A percentile compares a stretch with the other conserved stretches of the same genome.
Conservation (phyloP, 306 rosid species). For the Glycine tomentella region DNA sequence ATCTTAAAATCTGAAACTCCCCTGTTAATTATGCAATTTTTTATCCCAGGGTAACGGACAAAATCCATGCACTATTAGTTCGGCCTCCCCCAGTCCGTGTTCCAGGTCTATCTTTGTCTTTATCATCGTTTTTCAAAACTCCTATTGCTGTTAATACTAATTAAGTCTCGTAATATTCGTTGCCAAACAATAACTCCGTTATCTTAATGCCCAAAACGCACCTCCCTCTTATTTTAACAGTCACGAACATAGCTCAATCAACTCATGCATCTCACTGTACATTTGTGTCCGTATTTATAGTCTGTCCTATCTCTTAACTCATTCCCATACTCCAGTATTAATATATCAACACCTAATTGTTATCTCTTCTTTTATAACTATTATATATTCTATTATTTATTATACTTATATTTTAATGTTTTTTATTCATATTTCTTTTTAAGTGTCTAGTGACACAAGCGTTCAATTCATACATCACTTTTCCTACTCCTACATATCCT, state of each 20-base stretch:
- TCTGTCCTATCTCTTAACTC: neutral
- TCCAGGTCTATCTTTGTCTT: constrained; percentile 7
- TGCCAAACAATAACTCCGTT: neutral
- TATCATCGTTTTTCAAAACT: neutral
- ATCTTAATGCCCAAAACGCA: neutral
- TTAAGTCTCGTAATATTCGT: neutral
- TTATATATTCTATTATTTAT: no score
- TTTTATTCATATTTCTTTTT: no score
- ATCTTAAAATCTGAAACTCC: no score
- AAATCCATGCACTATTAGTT: neutral
- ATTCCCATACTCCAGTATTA: neutral
- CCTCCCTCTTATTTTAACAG: neutral
- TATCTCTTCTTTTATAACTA: no score
- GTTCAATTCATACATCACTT: neutral
- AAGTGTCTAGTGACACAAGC: no score
- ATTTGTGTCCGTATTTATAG: neutral
- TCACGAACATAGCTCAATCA: neutral
- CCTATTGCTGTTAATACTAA: neutral
- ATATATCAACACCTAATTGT: neutral
- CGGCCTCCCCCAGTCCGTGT: neutral
- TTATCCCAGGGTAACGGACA: neutral
- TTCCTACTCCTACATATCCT: neutral
- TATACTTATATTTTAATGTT: no score
- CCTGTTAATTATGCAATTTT: neutral
- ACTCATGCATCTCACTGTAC: neutral